Evolutionary conservation across 768 basidiomycete species (phyloP).

Genomic region (Leccinum olivaceopallidum): DNA sequence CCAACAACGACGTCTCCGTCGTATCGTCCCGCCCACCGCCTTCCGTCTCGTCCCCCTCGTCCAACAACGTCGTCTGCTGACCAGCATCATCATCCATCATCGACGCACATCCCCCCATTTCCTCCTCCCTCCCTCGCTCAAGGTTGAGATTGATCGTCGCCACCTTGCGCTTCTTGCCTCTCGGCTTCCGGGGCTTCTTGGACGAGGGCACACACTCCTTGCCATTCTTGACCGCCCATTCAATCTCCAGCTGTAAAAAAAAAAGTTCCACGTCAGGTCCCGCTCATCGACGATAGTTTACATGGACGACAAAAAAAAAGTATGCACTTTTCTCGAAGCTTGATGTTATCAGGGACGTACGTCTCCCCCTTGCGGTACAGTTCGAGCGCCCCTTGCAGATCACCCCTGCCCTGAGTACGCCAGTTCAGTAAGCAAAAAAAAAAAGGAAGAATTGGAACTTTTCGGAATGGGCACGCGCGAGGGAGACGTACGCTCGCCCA

Average conservation of each 20-base stretch:
- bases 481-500: constrained; percentile 79
- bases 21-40: constrained; percentile 17
- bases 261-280: constrained; percentile 21
- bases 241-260: constrained; percentile 66
- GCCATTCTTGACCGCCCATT: constrained; percentile 70
- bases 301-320: constrained; percentile 53
- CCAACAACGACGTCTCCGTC: constrained; percentile 13
- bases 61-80: constrained; percentile 24
- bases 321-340: constrained; percentile 86
- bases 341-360: constrained; percentile 85
- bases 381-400: constrained; percentile 51
- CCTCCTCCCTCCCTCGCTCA: constrained; percentile 17
- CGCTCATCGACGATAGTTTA: constrained; percentile 60
- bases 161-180: constrained; percentile 36
- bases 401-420: too few relatives aligned
- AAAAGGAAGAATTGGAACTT: constrained; percentile 45
- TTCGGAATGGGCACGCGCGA: constrained; percentile 78
- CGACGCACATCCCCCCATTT: constrained; percentile 9
- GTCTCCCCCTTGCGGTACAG: constrained; percentile 79
- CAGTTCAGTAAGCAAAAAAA: background rate
- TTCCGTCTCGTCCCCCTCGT: constrained; percentile 44
- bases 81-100: background rate
- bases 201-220: constrained; percentile 57
- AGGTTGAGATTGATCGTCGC: constrained; percentile 16
- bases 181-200: constrained; percentile 39